phyloP scores from a whole-genome alignment of 768 basidiomycete genomes.

The Phylloporus arenicola region DNA sequence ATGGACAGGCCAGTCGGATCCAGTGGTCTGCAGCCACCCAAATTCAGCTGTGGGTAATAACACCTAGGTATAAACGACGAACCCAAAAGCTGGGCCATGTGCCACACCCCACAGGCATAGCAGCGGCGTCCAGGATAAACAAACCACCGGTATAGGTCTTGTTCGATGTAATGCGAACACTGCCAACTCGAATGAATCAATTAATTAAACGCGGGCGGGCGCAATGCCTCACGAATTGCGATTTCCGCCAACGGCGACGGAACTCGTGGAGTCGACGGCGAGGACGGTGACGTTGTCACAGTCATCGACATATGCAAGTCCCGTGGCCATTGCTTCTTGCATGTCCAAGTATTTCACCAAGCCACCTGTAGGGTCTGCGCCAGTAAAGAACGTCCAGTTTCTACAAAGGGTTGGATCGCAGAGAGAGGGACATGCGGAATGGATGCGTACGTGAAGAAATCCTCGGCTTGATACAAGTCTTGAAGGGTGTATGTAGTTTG shows the following conservation, averaged over 20 bases:
- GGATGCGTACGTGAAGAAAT: constrained; percentile 53
- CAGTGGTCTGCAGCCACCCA: constrained; percentile 32
- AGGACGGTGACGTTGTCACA: constrained; percentile 51
- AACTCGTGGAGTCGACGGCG: constrained; percentile 55
- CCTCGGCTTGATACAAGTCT: constrained; percentile 44
- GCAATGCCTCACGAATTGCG: constrained; percentile 44
- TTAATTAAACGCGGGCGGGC: background rate
- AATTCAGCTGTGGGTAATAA: background rate
- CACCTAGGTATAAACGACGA: constrained; percentile 7
- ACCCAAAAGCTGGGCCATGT: constrained; percentile 58
- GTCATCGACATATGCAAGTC: constrained; percentile 57
- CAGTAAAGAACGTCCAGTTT: constrained; percentile 62
- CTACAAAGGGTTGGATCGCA: constrained; percentile 31
- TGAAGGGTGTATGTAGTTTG: constrained; percentile 29
- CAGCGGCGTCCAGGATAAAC: constrained; percentile 66
- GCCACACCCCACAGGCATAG: constrained; percentile 69
- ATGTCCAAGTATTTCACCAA: constrained; percentile 53
- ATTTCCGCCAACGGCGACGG: constrained; percentile 43
- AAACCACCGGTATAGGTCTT: constrained; percentile 61
- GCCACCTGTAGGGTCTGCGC: constrained; percentile 65
- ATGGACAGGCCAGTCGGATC: constrained; percentile 45
- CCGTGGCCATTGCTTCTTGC: constrained; percentile 43
- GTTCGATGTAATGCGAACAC: constrained; percentile 63
- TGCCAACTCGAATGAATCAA: constrained; percentile 17
- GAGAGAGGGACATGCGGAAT: background rate